Percentiles rank a stretch among this genome's conserved stretches.
phyloP scores from a whole-genome alignment of 345 rosid species.

The Salix brachista region DNA sequence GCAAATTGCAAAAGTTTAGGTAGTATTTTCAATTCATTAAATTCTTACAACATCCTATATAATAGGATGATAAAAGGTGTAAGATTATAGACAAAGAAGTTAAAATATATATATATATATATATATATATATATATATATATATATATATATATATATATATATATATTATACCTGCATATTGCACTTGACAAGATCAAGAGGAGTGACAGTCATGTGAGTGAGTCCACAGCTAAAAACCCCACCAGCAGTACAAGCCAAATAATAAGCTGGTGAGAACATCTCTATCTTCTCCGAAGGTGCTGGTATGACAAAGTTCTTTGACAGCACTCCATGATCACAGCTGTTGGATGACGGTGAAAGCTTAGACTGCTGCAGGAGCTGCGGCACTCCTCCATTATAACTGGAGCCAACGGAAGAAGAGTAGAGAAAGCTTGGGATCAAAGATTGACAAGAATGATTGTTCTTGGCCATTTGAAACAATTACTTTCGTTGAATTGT shows the following conservation, averaged over 20 bases:
- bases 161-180: slow-evolving; percentile 69
- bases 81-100: background rate
- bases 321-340: slow-evolving; percentile 2
- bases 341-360: background rate
- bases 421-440: slow-evolving; percentile 79
- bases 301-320: slow-evolving; percentile 42
- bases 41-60: background rate
- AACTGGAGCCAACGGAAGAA: slow-evolving; percentile 13
- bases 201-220: slow-evolving; percentile 86
- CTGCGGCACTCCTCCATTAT: background rate
- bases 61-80: background rate
- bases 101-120: background rate
- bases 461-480: slow-evolving; percentile 40
- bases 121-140: background rate
- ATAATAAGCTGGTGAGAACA: slow-evolving; percentile 77
- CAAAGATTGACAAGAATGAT: slow-evolving; percentile 40
- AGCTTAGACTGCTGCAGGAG: background rate
- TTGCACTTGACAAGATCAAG: slow-evolving; percentile 96
- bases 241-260: slow-evolving; percentile 84
- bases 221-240: slow-evolving; percentile 66
- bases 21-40: background rate
- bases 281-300: slow-evolving; percentile 65
- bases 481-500: background rate
- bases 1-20: background rate
- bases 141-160: background rate